Evolutionary conservation across 495 filamentous ascomycete species (phyloP).

Genomic region (Lophiotrema nucula): DNA sequence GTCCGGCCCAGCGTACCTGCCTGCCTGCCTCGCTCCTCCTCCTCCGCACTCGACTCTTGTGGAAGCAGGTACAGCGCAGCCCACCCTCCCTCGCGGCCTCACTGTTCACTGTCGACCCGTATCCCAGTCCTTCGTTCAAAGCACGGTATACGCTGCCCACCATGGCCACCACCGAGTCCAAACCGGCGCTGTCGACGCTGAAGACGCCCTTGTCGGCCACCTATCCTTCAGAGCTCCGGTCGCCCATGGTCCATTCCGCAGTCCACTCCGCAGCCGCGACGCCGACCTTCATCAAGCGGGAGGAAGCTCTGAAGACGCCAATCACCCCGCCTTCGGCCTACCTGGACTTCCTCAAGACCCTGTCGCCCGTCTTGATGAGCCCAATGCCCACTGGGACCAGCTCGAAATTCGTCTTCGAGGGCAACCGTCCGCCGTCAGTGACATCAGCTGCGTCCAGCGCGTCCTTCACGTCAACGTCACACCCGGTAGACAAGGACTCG

Average conservation of each 20-base stretch:
- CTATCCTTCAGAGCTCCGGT: slow-evolving; percentile 74
- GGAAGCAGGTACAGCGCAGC: slow-evolving; percentile 22
- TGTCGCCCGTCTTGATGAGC: slow-evolving; percentile 64
- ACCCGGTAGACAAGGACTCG: slow-evolving; percentile 27
- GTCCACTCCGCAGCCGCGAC: slow-evolving; percentile 45
- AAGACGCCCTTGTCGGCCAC: slow-evolving; percentile 74
- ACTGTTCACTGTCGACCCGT: slow-evolving; percentile 5
- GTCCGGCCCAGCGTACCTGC: slow-evolving; percentile 23
- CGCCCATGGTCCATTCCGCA: slow-evolving; percentile 46
- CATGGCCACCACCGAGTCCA: slow-evolving; percentile 45
- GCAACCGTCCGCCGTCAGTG: slow-evolving; percentile 40
- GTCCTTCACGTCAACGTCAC: slow-evolving; percentile 31
- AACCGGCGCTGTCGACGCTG: slow-evolving; percentile 68
- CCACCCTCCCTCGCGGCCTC: slow-evolving; percentile 13
- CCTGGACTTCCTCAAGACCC: slow-evolving; percentile 82
- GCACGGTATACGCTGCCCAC: slow-evolving; percentile 11
- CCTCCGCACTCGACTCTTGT: slow-evolving; percentile 7
- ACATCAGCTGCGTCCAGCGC: slow-evolving; percentile 24
- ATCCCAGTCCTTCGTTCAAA: slow-evolving; percentile 27
- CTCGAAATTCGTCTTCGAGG: slow-evolving; percentile 42
- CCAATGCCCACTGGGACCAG: slow-evolving; percentile 41
- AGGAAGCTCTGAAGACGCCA: slow-evolving; percentile 66
- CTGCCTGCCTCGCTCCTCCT: slow-evolving; percentile 10
- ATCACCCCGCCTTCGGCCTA: slow-evolving; percentile 93
- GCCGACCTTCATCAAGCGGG: slow-evolving; percentile 51